phyloP scores from a whole-genome alignment of 129 eudicot genomes.

The Rutidosis leptorrhynchoides region DNA sequence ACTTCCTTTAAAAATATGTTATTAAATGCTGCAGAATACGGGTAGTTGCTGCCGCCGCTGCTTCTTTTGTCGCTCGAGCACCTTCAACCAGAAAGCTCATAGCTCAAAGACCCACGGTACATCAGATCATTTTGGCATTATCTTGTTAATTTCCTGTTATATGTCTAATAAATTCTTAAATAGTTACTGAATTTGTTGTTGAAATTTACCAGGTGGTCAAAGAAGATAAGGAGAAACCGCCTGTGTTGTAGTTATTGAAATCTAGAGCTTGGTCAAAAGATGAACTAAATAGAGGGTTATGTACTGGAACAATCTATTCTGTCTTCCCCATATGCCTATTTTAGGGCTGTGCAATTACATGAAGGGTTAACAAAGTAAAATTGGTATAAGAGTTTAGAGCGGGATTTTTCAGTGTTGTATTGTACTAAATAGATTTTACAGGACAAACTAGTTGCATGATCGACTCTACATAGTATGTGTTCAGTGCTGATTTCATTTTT shows the following conservation, averaged over 20 bases:
- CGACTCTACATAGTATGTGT: background rate
- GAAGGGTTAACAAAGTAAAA: background rate
- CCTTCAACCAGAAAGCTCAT: slow-evolving; percentile 66
- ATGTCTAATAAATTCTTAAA: slow-evolving; percentile 4
- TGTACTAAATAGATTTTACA: slow-evolving; percentile 2
- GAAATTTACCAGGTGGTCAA: slow-evolving; percentile 10
- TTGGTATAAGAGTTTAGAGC: slow-evolving; percentile 5
- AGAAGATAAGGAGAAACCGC: slow-evolving; percentile 22
- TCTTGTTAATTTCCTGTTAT: background rate
- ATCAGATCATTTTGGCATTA: slow-evolving; percentile 18
- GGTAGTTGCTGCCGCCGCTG: slow-evolving; percentile 92
- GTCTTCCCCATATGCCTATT: background rate
- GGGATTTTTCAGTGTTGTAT: background rate
- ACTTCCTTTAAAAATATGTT: background rate
- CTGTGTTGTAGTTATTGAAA: background rate
- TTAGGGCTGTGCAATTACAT: slow-evolving; percentile 1
- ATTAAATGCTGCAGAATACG: slow-evolving; percentile 65
- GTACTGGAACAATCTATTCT: background rate
- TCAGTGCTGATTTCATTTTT: background rate
- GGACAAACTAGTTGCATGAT: background rate
- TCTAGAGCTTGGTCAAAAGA: background rate
- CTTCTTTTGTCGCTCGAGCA: slow-evolving; percentile 80
- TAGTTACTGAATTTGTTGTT: background rate
- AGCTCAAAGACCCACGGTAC: slow-evolving; percentile 55
- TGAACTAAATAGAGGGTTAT: slow-evolving; percentile 6